Evolutionary conservation across 768 basidiomycete species (phyloP).

Genomic region (Tylopilus rubrobrunneus): DNA sequence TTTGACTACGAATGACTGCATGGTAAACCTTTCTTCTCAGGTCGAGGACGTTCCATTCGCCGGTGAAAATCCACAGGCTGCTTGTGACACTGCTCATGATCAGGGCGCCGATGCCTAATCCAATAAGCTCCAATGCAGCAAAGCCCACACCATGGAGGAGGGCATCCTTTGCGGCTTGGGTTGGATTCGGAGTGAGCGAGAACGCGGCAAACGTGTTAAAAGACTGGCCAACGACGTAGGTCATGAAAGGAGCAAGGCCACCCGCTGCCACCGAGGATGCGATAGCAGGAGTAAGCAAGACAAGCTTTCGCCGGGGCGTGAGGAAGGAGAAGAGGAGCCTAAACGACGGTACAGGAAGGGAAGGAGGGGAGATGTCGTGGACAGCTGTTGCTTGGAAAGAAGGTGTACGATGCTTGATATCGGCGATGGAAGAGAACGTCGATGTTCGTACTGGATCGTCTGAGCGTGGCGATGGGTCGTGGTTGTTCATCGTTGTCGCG

Average conservation of each 20-base stretch:
- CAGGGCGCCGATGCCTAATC: constrained; percentile 61
- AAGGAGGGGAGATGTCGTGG: constrained; percentile 17
- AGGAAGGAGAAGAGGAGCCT: constrained; percentile 66
- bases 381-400: constrained; percentile 12
- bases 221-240: constrained; percentile 69
- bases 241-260: constrained; percentile 83
- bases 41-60: constrained; percentile 71
- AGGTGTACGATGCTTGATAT: constrained; percentile 15
- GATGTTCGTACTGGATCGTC: too few species aligned
- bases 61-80: constrained; percentile 81
- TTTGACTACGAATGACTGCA: constrained; percentile 63
- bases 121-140: constrained; percentile 63
- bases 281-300: constrained; percentile 61
- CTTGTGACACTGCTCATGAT: constrained; percentile 71
- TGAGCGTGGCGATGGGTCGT: constrained; percentile 14
- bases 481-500: constrained; percentile 31
- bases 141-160: constrained; percentile 57
- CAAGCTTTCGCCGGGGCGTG: constrained; percentile 49
- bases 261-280: constrained; percentile 60
- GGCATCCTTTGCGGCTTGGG: constrained; percentile 41
- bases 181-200: constrained; percentile 40
- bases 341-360: constrained; percentile 44
- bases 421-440: background rate
- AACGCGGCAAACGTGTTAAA: constrained; percentile 70
- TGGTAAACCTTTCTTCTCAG: constrained; percentile 30